These are phyloP conservation scores for Umbilicus rupestris DNA, from an alignment of 164 flowering plant genomes.

Conservation along the genomic window DNA sequence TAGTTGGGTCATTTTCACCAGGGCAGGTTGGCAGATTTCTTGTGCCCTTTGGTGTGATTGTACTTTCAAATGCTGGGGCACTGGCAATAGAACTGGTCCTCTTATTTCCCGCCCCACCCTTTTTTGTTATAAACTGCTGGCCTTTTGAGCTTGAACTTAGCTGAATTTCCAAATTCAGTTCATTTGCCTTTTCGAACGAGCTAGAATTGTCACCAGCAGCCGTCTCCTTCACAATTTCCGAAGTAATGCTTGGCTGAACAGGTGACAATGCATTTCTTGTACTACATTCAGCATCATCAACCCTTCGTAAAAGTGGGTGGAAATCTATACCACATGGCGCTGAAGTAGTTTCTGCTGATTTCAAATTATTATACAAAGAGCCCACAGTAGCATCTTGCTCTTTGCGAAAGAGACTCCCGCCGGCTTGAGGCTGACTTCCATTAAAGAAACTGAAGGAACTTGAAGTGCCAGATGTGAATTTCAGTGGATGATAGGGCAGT, in stretches of 20 bases:
- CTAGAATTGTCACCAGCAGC: conserved; percentile 8
- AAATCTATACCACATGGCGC: conserved; percentile 46
- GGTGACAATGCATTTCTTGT: conserved; percentile 12
- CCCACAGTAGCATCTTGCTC: conserved; percentile 25
- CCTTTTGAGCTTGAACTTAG: conserved; percentile 42
- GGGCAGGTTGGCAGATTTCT: neutral
- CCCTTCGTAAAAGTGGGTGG: conserved; percentile 77
- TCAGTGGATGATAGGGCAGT: conserved; percentile 34
- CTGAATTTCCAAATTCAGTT: conserved; percentile 67
- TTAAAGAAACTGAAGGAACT: conserved; percentile 53
- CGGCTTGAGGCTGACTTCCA: conserved; percentile 43
- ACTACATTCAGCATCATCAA: conserved; percentile 26
- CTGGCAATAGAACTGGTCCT: too few relatives aligned
- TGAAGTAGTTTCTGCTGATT: conserved; percentile 25
- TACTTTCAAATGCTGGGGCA: neutral
- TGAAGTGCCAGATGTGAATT: conserved; percentile 24
- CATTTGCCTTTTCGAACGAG: conserved; percentile 31
- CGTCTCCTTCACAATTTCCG: conserved; percentile 18
- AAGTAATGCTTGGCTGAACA: conserved; percentile 10
- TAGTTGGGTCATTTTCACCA: neutral
- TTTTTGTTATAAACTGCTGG: conserved; percentile 20
- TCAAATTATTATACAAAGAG: conserved; percentile 18
- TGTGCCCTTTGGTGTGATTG: neutral
- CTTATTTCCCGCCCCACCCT: conserved; percentile 9
- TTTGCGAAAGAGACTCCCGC: conserved; percentile 36